Evolutionary conservation across 2,329 filamentous ascomycete genomes (phyloP).

Genomic region (Pseudonectria buxi): DNA sequence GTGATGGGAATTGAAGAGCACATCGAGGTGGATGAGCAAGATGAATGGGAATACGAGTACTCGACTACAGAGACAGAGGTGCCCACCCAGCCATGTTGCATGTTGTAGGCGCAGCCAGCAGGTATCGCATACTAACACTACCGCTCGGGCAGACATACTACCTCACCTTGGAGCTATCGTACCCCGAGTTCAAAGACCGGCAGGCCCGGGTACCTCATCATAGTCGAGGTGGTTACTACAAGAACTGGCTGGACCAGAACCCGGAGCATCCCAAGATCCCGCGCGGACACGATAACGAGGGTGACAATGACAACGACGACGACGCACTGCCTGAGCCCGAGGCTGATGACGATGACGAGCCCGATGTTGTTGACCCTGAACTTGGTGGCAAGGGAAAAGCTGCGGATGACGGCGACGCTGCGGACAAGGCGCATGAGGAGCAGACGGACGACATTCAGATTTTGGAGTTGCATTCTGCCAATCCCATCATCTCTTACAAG

Average conservation of each 20-base stretch:
- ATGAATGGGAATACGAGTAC: slow-evolving; percentile 64
- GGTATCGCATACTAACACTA: slow-evolving; percentile 1
- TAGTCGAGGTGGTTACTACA: slow-evolving; percentile 41
- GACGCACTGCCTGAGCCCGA: slow-evolving; percentile 29
- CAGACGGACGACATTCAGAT: slow-evolving; percentile 57
- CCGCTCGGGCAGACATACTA: slow-evolving; percentile 52
- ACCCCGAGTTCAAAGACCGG: slow-evolving; percentile 47
- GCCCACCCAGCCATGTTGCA: neutral
- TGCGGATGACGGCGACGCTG: slow-evolving; percentile 7
- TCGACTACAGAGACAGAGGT: slow-evolving; percentile 58
- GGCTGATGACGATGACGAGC: slow-evolving; percentile 23
- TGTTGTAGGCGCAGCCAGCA: neutral
- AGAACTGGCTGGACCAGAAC: slow-evolving; percentile 32
- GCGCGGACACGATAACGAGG: slow-evolving; percentile 7
- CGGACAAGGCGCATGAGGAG: slow-evolving; percentile 11
- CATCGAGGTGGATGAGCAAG: slow-evolving; percentile 35
- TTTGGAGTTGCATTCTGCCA: slow-evolving; percentile 68
- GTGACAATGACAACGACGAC: slow-evolving; percentile 23
- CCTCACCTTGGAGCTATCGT: slow-evolving; percentile 56
- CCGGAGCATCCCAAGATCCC: slow-evolving; percentile 11
- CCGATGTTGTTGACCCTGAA: slow-evolving; percentile 18
- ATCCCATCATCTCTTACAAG: slow-evolving; percentile 74
- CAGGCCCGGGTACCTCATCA: slow-evolving; percentile 33
- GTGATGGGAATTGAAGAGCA: slow-evolving; percentile 24
- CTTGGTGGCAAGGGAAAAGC: slow-evolving; percentile 16